Evolutionary conservation across 2,329 filamentous ascomycete genomes (phyloP), one percentile per base, ranked within the genome.

Genomic region (Stagonosporopsis rhizophila): DNA sequence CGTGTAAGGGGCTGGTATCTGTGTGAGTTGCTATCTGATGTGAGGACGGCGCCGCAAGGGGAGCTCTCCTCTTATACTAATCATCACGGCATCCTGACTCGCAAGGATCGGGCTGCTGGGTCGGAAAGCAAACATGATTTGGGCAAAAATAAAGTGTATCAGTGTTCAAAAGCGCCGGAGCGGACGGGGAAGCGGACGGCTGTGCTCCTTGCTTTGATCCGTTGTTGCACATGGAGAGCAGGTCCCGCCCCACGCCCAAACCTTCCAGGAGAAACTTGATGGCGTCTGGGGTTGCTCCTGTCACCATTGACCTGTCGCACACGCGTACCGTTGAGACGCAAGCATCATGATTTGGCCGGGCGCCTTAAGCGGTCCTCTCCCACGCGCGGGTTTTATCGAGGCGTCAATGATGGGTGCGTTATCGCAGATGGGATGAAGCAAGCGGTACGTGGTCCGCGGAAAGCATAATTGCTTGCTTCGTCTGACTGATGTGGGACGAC

Each of bases 201-300:
- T 64, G 68, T 61, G 61, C 69, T 69, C 69, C 66, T 70, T 72
- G 66, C 66, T 62, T 67, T 40, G 56, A 51, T 67, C 62, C 62
- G 66, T 64, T 64, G 70, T 67, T 67, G 61, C 64, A 68, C 60
- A 58, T 62, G 44, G 41, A 45, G 44, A 58, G 69, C 69, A 70
- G 56, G 65, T 66, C 47, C 55, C 71, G 71, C 65, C 66, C 67
- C 68, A 73, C 66, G 71, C 67, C 68, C 57, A 52, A 62, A 62
- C 55, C 62, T 58, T 65, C 51, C 57, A 58, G 61, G 56, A 50
- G 42, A 50, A 46, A 57, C 44, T 55, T 50, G 20, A 46, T 57
- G 59, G 62, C 60, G 59, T 58, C 62, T 57, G 65, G 66, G 59
- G 64, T 47, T 54, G 46, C 59, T 59, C 52, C 59, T 61, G 60